Conservation (phyloP, 805 yeast species). For the Ogataea thermomethanolica region DNA sequence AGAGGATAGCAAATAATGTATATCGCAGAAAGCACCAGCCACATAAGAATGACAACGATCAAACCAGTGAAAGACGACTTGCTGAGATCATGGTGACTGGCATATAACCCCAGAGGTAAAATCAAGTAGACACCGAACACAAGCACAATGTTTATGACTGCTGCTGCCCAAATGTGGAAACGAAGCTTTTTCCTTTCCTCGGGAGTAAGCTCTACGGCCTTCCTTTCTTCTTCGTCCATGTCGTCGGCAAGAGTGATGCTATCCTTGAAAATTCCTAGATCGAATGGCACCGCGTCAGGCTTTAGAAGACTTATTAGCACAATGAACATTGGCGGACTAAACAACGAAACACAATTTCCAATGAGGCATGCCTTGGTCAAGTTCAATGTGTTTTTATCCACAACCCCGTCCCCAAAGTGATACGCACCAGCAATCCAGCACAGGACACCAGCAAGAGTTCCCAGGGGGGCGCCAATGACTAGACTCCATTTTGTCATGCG, state of each 20-base stretch:
- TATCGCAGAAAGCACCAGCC: constrained; percentile 33
- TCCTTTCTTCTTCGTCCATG: constrained; percentile 8
- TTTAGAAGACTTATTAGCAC: constrained; percentile 29
- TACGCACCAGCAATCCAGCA: constrained; percentile 35
- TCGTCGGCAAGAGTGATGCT: constrained; percentile 12
- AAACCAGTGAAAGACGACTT: constrained; percentile 33
- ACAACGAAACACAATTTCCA: constrained; percentile 34
- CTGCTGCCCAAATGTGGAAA: constrained; percentile 28
- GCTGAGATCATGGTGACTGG: constrained; percentile 34
- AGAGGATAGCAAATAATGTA: constrained; percentile 35
- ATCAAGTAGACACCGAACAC: constrained; percentile 36
- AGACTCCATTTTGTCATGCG: constrained; percentile 31
- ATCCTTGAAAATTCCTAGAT: constrained; percentile 30
- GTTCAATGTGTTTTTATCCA: constrained; percentile 18
- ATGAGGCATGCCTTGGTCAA: constrained; percentile 5
- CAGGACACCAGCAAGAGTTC: constrained; percentile 30
- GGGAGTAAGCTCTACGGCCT: constrained; percentile 1
- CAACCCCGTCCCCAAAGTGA: constrained; percentile 1
- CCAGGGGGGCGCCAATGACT: constrained; percentile 32
- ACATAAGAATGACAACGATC: constrained; percentile 31
- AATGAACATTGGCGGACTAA: constrained; percentile 34
- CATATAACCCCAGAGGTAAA: constrained; percentile 38
- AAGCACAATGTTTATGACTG: constrained; percentile 27
- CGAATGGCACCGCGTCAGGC: constrained; percentile 32
- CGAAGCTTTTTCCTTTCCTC: constrained; percentile 11